Evolutionary conservation across 352 stramenopile genomes (phyloP).

Genomic region (Phytophthora niederhauseri): DNA sequence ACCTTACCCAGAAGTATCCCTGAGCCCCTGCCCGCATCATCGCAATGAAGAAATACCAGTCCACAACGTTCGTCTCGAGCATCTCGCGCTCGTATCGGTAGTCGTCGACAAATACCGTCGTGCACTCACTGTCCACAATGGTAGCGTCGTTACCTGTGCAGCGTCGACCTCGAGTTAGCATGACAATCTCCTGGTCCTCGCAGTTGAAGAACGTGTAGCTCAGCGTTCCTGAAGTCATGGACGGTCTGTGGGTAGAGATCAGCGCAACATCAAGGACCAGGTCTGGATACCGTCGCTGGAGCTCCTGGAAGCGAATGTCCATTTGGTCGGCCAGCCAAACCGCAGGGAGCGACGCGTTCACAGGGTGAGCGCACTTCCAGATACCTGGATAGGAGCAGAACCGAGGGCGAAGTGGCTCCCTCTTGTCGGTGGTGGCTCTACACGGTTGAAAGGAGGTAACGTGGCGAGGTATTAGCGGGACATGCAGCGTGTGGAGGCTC

Average conservation of each 20-base stretch:
- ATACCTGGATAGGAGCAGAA: constrained; percentile 31
- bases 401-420: constrained; percentile 1
- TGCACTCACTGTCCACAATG: constrained; percentile 6
- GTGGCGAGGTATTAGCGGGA: not conserved
- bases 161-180: constrained; percentile 35
- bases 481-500: constrained; percentile 34
- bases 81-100: constrained; percentile 54
- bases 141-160: constrained; percentile 9
- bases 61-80: constrained; percentile 40
- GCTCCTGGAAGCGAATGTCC: constrained; percentile 22
- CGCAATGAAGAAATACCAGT: constrained; percentile 41
- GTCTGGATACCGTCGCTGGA: constrained; percentile 1
- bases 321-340: constrained; percentile 38
- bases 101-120: constrained; percentile 56
- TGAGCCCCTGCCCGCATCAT: constrained; percentile 42
- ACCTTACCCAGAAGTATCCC: constrained; percentile 49
- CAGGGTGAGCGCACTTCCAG: constrained; percentile 29
- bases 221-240: constrained; percentile 8
- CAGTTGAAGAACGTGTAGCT: constrained; percentile 11
- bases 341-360: constrained; percentile 1
- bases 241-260: constrained; percentile 22
- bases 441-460: constrained; percentile 5
- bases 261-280: constrained; percentile 34
- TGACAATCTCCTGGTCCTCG: constrained; percentile 38
- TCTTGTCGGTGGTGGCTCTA: not conserved